phyloP scores from a whole-genome alignment of 441 rosid genomes.

The Erodium moschatum region DNA sequence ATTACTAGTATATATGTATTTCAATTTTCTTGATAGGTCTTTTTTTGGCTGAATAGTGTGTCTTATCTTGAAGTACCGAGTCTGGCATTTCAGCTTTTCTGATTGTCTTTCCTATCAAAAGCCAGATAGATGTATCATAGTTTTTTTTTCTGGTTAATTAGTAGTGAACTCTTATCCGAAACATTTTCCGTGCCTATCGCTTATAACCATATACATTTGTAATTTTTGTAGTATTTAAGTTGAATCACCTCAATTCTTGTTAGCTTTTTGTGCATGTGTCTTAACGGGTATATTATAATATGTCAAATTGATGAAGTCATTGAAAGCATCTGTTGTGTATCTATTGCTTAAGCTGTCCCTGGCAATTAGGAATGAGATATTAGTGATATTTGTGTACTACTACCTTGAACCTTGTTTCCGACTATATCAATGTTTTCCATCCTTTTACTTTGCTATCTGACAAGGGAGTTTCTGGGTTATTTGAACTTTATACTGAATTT shows the following conservation, averaged over 20 bases:
- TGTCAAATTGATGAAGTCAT: background rate
- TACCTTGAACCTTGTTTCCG: background rate
- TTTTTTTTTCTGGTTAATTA: no score
- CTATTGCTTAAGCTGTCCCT: background rate
- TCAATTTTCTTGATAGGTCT: no score
- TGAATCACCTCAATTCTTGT: background rate
- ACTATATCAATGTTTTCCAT: background rate
- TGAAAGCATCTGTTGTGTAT: background rate
- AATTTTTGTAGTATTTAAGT: background rate
- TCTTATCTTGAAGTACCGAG: background rate
- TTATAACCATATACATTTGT: background rate
- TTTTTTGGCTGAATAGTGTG: background rate
- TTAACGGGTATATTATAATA: background rate
- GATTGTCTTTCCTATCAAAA: background rate
- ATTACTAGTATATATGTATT: background rate
- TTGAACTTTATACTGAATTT: conserved; percentile 21
- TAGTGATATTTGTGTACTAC: background rate
- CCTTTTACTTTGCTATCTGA: background rate
- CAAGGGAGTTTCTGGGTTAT: background rate
- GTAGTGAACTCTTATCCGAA: background rate
- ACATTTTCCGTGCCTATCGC: background rate
- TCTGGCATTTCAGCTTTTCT: background rate
- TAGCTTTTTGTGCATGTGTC: background rate
- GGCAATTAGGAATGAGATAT: background rate
- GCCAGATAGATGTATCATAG: background rate